Evolutionary conservation across 345 rosid genomes (phyloP).

Genomic region (Salix brachista): DNA sequence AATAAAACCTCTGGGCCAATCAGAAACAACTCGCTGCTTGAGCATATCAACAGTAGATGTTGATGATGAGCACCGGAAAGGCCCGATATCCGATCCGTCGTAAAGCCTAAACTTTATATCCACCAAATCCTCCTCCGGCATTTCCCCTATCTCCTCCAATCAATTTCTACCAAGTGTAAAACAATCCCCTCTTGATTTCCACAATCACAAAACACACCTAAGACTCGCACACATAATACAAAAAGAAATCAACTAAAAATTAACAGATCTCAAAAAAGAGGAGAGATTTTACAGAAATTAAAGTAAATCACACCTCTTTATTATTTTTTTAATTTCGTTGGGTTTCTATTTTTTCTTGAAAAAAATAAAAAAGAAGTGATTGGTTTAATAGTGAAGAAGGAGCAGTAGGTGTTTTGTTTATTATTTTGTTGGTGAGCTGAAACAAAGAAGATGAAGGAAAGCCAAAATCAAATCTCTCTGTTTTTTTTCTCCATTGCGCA

Average conservation of each 20-base stretch:
- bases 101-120: slow-evolving; percentile 85
- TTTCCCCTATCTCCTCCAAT: slow-evolving; percentile 35
- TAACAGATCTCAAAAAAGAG: background rate
- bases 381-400: background rate
- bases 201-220: slow-evolving; percentile 11
- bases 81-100: slow-evolving; percentile 94
- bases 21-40: slow-evolving; percentile 83
- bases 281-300: background rate
- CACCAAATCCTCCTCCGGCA: slow-evolving; percentile 81
- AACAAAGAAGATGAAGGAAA: slow-evolving; percentile 21
- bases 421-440: slow-evolving; percentile 33
- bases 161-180: slow-evolving; percentile 16
- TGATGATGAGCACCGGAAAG: slow-evolving; percentile 67
- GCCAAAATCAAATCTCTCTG: slow-evolving; percentile 1
- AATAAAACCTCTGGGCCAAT: slow-evolving; percentile 83
- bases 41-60: slow-evolving; percentile 82
- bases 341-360: background rate
- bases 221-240: slow-evolving; percentile 1
- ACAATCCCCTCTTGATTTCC: background rate
- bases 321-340: background rate
- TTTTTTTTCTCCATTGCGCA: background rate
- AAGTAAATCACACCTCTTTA: background rate
- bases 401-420: background rate
- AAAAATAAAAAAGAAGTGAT: background rate
- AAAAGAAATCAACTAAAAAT: slow-evolving; percentile 9